Base-by-base conservation (phyloP, 1,139 yeast genomes). In the Scheffersomyces segobiensis region DNA sequence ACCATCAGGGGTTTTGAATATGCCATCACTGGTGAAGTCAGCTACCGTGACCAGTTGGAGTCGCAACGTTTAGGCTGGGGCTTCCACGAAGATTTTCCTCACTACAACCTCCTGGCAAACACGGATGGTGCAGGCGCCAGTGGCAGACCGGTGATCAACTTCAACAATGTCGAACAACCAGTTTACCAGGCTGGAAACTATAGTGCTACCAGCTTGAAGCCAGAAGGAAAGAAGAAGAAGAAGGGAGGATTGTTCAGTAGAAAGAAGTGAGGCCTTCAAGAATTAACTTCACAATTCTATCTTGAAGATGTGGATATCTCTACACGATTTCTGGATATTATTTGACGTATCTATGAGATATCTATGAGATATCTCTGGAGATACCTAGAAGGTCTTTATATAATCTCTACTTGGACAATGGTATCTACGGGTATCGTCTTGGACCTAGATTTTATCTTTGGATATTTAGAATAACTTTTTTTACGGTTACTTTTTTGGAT, bases 1-100 rank as follows among this genome's bases (percentile, higher is more conserved):
- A 95, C 99, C 2, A 93, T 95, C 67, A 81, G 98, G 63, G 84
- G 91, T 5, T 95, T 95, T 74, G 98, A 95, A 77, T 95, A 89
- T 71, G 88, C 97, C 46, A 91, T 95, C 62, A 89, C 97, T 4
- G 98, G 98, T 52, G 97, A 93, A 72, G 78, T 82, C 57, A 74
- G 84, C 32, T 88, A 89, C 77, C 84, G 88, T 57, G 95, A 91
- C 60, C 93, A 91, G 68, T 82, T 92, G 70, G 98, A 93, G 73
- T 82, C 93, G 10, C 83, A 83, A 22, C 78, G 86, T 49, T 81
- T 89, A 57, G 98, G 98, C 26, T 93, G 96, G 89, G 86, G 89
- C 56, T 80, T 80, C 71, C 85, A 80, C 63, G 83, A 80, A 56
- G 84, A 81, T 65, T 81, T 80, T 64, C 74, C 82, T 2, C 72